Percentiles rank a stretch among this genome's conserved stretches.
These are phyloP conservation scores for Vitis cinerea DNA, from an alignment of 164 flowering plant genomes.

Conservation along the genomic window DNA sequence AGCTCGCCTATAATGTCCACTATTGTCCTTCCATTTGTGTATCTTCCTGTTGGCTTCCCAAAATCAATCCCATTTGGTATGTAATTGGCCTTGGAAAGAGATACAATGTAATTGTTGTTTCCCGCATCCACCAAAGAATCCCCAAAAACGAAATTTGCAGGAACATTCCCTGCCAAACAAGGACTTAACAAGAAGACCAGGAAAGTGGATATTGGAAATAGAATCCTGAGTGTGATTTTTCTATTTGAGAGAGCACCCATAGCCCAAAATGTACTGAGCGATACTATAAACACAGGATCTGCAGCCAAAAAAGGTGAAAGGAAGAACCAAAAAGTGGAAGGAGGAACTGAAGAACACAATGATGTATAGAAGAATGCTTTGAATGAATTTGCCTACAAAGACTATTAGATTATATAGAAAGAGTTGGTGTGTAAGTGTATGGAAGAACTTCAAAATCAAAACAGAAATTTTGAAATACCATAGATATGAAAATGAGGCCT, in stretches of 20 bases:
- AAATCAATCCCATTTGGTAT: constrained; percentile 78
- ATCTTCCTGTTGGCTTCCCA: constrained; percentile 63
- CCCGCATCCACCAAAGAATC: constrained; percentile 83
- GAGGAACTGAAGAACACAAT: too few species aligned
- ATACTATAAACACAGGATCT: too few species aligned
- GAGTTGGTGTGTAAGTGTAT: too few species aligned
- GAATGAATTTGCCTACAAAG: too few species aligned
- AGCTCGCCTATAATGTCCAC: constrained; percentile 62
- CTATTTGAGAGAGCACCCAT: constrained; percentile 5
- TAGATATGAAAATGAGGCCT: too few species aligned
- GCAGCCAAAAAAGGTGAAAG: too few species aligned
- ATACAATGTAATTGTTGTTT: constrained; percentile 70
- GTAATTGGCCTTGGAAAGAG: constrained; percentile 66
- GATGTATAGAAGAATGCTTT: too few species aligned
- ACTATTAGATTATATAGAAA: too few species aligned
- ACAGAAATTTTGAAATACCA: too few species aligned
- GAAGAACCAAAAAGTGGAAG: too few species aligned
- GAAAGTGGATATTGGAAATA: not conserved
- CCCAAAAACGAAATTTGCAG: constrained; percentile 73
- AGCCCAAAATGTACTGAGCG: too few species aligned
- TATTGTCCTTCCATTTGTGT: constrained; percentile 78
- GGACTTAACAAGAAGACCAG: not conserved
- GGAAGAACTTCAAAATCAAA: too few species aligned
- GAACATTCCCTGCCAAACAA: constrained; percentile 14
- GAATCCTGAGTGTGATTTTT: not conserved